These are phyloP conservation scores for Coemansia sp. DNA, from an alignment of 192 early-diverging fungal species.

Conservation along the genomic window DNA sequence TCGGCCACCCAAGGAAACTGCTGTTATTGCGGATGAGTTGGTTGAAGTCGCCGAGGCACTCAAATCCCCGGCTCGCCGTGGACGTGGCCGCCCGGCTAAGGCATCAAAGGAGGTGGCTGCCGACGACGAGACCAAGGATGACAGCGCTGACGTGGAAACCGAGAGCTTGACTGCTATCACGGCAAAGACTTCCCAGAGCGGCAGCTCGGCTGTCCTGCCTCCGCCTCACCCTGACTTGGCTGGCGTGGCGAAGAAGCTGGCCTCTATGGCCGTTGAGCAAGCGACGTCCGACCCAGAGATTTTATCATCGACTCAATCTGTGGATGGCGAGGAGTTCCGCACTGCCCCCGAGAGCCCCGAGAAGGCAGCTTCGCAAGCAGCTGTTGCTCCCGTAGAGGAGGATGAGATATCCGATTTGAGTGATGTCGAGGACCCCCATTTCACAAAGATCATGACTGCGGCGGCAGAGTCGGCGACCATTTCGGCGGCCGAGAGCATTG, in stretches of 20 bases:
- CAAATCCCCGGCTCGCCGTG: constrained; percentile 7
- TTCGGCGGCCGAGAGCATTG: constrained; percentile 39
- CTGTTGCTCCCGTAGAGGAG: constrained; percentile 2
- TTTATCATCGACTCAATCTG: constrained; percentile 17
- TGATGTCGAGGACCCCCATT: constrained; percentile 52
- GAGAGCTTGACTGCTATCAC: neutral
- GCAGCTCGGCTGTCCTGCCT: constrained; percentile 11
- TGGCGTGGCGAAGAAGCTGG: constrained; percentile 21
- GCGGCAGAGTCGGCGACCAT: constrained; percentile 32
- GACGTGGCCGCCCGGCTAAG: neutral
- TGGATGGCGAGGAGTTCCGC: constrained; percentile 23
- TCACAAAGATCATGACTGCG: constrained; percentile 42
- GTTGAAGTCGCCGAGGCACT: constrained; percentile 7
- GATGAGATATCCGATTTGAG: constrained; percentile 54
- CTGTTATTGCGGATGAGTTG: neutral
- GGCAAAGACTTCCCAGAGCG: constrained; percentile 1
- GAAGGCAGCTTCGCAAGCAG: constrained; percentile 2
- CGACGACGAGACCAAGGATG: neutral
- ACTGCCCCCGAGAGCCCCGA: constrained; percentile 40
- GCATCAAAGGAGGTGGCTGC: neutral
- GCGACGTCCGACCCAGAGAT: neutral
- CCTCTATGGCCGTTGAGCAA: constrained; percentile 16
- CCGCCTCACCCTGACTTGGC: constrained; percentile 34
- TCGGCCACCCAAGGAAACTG: constrained; percentile 1
- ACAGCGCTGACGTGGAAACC: neutral